Evolutionary conservation across 2,329 filamentous ascomycete genomes (phyloP).

Genomic region (Xylaria arbuscula): DNA sequence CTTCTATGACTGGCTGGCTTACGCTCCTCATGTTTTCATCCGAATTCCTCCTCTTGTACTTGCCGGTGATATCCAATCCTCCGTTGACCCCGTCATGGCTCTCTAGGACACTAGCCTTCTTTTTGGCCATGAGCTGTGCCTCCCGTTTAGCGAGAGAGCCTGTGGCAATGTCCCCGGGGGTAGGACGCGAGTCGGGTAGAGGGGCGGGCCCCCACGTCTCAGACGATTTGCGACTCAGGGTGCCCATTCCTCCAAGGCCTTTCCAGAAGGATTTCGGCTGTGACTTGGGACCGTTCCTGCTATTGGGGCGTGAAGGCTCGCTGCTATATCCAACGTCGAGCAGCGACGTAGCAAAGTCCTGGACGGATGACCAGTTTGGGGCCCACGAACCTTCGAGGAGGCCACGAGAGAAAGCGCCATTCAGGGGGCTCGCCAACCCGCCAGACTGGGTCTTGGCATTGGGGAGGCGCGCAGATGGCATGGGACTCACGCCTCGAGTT

Average conservation of each 20-base stretch:
- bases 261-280: slow-evolving; percentile 49
- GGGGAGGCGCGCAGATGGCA: slow-evolving; percentile 57
- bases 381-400: slow-evolving; percentile 64
- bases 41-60: slow-evolving; percentile 74
- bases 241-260: slow-evolving; percentile 42
- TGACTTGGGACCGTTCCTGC: slow-evolving; percentile 47
- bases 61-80: slow-evolving; percentile 65
- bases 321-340: slow-evolving; percentile 52
- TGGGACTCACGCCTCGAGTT: slow-evolving; percentile 61
- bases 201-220: slow-evolving; percentile 64
- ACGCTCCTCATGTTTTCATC: slow-evolving; percentile 64
- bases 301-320: slow-evolving; percentile 50
- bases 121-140: slow-evolving; percentile 65
- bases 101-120: slow-evolving; percentile 69
- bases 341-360: slow-evolving; percentile 63
- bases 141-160: slow-evolving; percentile 66
- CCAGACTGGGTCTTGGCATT: slow-evolving; percentile 43
- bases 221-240: slow-evolving; percentile 44
- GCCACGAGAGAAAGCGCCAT: slow-evolving; percentile 52
- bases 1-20: slow-evolving; percentile 70
- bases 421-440: slow-evolving; percentile 47
- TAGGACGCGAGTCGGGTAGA: slow-evolving; percentile 53
- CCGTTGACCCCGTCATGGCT: slow-evolving; percentile 70
- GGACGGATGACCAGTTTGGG: slow-evolving; percentile 66
- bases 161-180: slow-evolving; percentile 62